These are phyloP conservation scores for Nematodospora valgi DNA, from an alignment of 805 yeast genomes.

Conservation along the genomic window DNA sequence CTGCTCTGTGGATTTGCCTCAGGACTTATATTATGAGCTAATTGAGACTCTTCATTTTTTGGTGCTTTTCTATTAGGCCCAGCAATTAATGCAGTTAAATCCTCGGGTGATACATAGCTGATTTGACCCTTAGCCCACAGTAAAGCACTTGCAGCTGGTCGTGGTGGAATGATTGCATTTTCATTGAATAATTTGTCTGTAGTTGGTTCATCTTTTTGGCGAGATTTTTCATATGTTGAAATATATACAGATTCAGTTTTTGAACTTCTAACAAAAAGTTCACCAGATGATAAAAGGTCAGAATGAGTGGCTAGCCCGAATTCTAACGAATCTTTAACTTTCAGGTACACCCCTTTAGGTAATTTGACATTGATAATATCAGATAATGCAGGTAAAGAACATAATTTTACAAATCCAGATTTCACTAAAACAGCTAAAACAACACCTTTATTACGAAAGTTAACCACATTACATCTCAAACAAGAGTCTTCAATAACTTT, in stretches of 20 bases:
- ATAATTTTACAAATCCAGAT: slow-evolving; percentile 45
- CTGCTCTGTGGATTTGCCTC: slow-evolving; percentile 37
- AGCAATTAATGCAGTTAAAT: slow-evolving; percentile 62
- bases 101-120: slow-evolving; percentile 55
- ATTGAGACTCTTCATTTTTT: slow-evolving; percentile 57
- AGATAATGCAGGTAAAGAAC: slow-evolving; percentile 59
- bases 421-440: slow-evolving; percentile 43
- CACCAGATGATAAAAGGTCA: slow-evolving; percentile 48
- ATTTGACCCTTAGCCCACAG: slow-evolving; percentile 83
- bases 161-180: slow-evolving; percentile 61
- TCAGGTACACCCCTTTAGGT: slow-evolving; percentile 25
- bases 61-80: slow-evolving; percentile 66
- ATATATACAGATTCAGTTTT: slow-evolving; percentile 42
- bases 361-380: slow-evolving; percentile 50
- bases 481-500: slow-evolving; percentile 53
- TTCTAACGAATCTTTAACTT: slow-evolving; percentile 19
- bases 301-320: slow-evolving; percentile 21
- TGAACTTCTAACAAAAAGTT: slow-evolving; percentile 53
- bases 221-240: slow-evolving; percentile 14
- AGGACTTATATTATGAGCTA: slow-evolving; percentile 47
- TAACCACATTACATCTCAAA: slow-evolving; percentile 49
- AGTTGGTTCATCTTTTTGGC: slow-evolving; percentile 17
- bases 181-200: slow-evolving; percentile 69
- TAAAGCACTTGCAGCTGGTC: slow-evolving; percentile 76
- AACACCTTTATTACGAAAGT: slow-evolving; percentile 41